phyloP scores from a whole-genome alignment of 2,329 filamentous ascomycete genomes.

The Colletotrichum sublineola region DNA sequence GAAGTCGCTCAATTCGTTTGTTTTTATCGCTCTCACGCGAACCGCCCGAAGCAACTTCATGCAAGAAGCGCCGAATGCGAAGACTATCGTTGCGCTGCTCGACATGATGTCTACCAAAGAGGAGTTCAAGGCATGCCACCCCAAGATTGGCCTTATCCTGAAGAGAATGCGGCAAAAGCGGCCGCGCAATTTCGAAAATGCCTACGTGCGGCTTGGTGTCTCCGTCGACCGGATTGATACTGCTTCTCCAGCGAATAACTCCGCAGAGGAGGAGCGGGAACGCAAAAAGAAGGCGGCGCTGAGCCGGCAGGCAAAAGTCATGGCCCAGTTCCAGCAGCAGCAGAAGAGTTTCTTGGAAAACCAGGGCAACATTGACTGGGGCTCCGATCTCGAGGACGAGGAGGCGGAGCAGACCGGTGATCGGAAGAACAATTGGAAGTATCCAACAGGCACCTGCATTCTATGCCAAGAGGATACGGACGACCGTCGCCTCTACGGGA shows the following conservation, averaged over 20 bases:
- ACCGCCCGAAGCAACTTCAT: constrained; percentile 73
- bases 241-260: constrained; percentile 79
- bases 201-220: constrained; percentile 74
- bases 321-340: constrained; percentile 98
- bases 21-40: constrained; percentile 76
- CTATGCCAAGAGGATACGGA: constrained; percentile 96
- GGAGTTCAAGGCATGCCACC: constrained; percentile 84
- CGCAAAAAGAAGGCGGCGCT: constrained; percentile 91
- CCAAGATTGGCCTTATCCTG: constrained; percentile 87
- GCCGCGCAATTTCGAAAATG: constrained; percentile 78
- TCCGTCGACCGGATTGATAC: constrained; percentile 85
- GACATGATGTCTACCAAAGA: constrained; percentile 74
- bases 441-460: constrained; percentile 93
- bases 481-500: constrained; percentile 89
- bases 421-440: constrained; percentile 85
- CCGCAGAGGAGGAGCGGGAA: constrained; percentile 80
- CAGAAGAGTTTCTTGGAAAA: constrained; percentile 95
- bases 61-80: constrained; percentile 66
- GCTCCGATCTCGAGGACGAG: constrained; percentile 79
- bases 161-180: constrained; percentile 87
- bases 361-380: constrained; percentile 90
- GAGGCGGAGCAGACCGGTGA: constrained; percentile 76
- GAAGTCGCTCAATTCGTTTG: constrained; percentile 74
- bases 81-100: constrained; percentile 75
- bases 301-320: constrained; percentile 91